phyloP scores from a whole-genome alignment of 805 yeast genomes.

The Schwanniomyces polymorphus region DNA sequence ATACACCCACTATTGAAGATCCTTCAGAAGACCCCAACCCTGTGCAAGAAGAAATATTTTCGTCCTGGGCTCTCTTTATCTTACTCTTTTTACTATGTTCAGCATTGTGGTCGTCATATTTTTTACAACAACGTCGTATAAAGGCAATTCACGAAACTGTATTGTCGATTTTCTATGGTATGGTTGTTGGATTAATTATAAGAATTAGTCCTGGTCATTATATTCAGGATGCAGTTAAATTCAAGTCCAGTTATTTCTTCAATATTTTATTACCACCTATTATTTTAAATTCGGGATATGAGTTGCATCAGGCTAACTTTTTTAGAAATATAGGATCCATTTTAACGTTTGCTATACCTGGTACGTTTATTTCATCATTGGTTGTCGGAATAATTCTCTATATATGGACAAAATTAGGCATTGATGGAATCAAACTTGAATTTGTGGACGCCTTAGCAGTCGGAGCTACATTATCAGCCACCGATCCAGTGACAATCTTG shows the following conservation, averaged over 20 bases:
- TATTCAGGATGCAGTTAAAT: slow-evolving; percentile 94
- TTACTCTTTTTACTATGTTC: slow-evolving; percentile 75
- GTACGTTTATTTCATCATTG: slow-evolving; percentile 88
- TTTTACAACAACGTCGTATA: slow-evolving; percentile 84
- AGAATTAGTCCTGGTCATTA: slow-evolving; percentile 94
- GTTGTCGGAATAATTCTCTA: slow-evolving; percentile 87
- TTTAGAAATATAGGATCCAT: slow-evolving; percentile 90
- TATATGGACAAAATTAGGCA: slow-evolving; percentile 87
- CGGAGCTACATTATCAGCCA: slow-evolving; percentile 96
- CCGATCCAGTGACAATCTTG: slow-evolving; percentile 96
- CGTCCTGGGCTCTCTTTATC: slow-evolving; percentile 96
- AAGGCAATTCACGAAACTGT: slow-evolving; percentile 98
- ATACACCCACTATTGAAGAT: slow-evolving; percentile 47
- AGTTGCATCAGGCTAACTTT: slow-evolving; percentile 92
- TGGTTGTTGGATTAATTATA: slow-evolving; percentile 90
- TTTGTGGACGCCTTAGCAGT: slow-evolving; percentile 97
- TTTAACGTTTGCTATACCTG: slow-evolving; percentile 92
- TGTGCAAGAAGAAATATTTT: slow-evolving; percentile 89
- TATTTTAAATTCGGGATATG: slow-evolving; percentile 94
- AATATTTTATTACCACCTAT: slow-evolving; percentile 94
- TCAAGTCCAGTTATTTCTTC: slow-evolving; percentile 92
- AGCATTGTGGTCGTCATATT: slow-evolving; percentile 94
- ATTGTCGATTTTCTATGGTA: slow-evolving; percentile 91
- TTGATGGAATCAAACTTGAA: slow-evolving; percentile 84
- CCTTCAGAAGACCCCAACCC: slow-evolving; percentile 71